Base-by-base conservation (phyloP, 2,329 filamentous ascomycete species). In the Corinectria fuckeliana region DNA sequence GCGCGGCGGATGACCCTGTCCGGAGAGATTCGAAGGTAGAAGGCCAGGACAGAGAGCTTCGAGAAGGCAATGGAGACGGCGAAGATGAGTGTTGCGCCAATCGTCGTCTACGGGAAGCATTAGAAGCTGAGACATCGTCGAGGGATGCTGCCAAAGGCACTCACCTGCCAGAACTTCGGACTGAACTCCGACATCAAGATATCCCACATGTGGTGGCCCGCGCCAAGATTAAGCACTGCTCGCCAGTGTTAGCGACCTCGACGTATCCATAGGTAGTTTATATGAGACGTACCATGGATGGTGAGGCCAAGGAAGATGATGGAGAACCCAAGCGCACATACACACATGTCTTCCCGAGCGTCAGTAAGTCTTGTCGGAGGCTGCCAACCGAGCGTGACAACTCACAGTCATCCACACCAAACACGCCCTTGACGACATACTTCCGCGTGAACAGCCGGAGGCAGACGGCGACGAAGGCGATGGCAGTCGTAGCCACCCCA, bases 41-140 rank as follows among this genome's bases (percentile, higher is more conserved):
- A 80, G 58, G 75, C 74, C 1, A 82, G 68, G 26, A 82, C 79
- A 0, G 79, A 82, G 0, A 74, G 69, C 61, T 82, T 82, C 49
- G 81, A 74, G 16, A 71, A 69, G 13, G 71, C 72, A 8, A 82
- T 58, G 16, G 74, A 74, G 10, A 71, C 59, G 25, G 79, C 80
- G 61, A 81, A 82, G 20, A 77, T 72, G 38, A 79, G 63, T 30
- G 80, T 74, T 2, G 79, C 74, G 4, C 72, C 76, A 5, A 78
- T 61, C 0, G 72, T 75, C 0, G 66, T 67, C 67, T 11, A 32
- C 1, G 4, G 30, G 10, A 5, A 7, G 1, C 3, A n/a, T n/a
- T n/a, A n/a, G 7, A 32, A 18, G 11, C n/a, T 6, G 39, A 5
- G 18, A n/a, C n/a, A n/a, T n/a, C n/a, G n/a, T n/a, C n/a, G 32